Base-by-base conservation (phyloP, 129 eudicot genomes). In the Artemisia annua region DNA sequence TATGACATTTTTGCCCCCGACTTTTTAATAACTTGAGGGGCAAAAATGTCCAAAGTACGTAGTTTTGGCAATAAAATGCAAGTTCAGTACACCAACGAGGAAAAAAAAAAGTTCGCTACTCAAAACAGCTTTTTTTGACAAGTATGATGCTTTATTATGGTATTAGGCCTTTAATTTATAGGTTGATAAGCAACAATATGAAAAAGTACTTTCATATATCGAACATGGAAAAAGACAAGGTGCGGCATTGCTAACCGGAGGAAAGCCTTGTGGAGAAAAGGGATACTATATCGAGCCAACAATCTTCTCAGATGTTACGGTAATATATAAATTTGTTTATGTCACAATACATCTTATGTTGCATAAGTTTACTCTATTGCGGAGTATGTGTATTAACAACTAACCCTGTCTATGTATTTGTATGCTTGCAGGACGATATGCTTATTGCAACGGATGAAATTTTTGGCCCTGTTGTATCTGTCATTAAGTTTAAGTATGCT, bases 241-340 rank as follows among this genome's bases (percentile, higher is more conserved):
- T 8, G 98, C 98, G 11, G 79, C 88, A 1, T 52, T 92, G 73
- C 72, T 92, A 78, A 73, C 83, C 1, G 98, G 98, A 2, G 98
- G 98, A 20, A 87, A 89, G 51, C 84, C 85, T 32, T 55, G 54
- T 11, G 83, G 83, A 3, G 79, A 58, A 14, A 92, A 80, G 74
- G 98, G 98, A 7, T 89, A 83, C 63, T 92, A 83, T 61, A 85
- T 92, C 63, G 89, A 89, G 73, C 98, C 98, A 58, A 85, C 98
- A 15, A 80, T 92, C 28, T 92, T 92, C 77, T 79, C 87, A 2
- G 75, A 89, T 63, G 96, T 92, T 30, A 63, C 76, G 73, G 98
- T 92, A 80, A 78, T 39, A 39, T 7, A 39, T 39, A 39, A 1
- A 35, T 54, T 9, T 22, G 24, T 35, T 22, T 11, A 5, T n/a